Base-by-base conservation (phyloP, 768 basidiomycete species). In the Ramaria rubella region DNA sequence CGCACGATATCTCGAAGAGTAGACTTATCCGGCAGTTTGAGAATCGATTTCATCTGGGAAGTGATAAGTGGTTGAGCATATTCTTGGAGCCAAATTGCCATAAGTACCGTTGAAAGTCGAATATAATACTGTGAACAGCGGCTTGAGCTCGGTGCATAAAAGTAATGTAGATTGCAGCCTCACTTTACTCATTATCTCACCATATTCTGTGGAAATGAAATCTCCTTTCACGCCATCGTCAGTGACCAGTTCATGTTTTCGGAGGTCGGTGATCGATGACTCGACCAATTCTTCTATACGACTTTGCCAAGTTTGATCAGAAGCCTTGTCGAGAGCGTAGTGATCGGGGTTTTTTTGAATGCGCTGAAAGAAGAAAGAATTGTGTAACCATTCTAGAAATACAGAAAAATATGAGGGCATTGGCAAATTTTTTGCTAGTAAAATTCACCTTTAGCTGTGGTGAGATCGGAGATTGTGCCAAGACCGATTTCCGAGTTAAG, bases 401-500 rank as follows among this genome's bases (percentile, higher is more conserved):
- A n/a, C n/a, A n/a, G n/a, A n/a, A n/a, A n/a, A n/a, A n/a, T n/a
- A n/a, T n/a, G n/a, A n/a, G n/a, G n/a, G n/a, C n/a, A n/a, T n/a
- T n/a, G n/a, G n/a, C n/a, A n/a, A n/a, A n/a, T n/a, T n/a, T n/a
- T n/a, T n/a, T n/a, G n/a, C n/a, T n/a, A n/a, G n/a, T n/a, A n/a
- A n/a, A 12, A 51, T 1, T 51, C 33, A 56, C 55, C 55, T 62
- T 87, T 87, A 1, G 93, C 95, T 5, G 78, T 80, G 2, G 76
- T 69, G 4, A 88, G 59, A 61, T 78, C 75, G 3, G 77, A 82
- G 64, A 99, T 94, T 0, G 94, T 94, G 2, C 84, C 81, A 9
- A 97, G 77, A 0, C 86, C 86, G 54, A 97, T 87, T 71, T 99
- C 95, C 1, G 92, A 92, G 65, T 97, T 97, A 61, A 99, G 71